phyloP scores from a whole-genome alignment of 768 basidiomycete species.

The Tulasnella calospora region DNA sequence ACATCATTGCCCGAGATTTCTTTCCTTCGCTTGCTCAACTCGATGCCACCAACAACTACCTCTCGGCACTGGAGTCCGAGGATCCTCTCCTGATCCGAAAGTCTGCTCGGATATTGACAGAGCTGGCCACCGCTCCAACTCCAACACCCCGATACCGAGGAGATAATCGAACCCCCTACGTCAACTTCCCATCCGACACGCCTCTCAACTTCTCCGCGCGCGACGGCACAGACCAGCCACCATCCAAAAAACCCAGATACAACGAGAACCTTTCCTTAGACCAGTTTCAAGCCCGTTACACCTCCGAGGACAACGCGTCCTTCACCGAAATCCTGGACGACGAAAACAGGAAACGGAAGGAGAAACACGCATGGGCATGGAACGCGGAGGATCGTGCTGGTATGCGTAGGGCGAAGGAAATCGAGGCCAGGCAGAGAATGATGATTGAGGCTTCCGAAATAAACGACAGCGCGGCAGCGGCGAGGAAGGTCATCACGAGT shows the following conservation, averaged over 20 bases:
- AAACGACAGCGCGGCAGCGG: conserved; percentile 32
- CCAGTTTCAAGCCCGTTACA: conserved; percentile 83
- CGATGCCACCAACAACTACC: conserved; percentile 81
- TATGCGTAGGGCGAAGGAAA: conserved; percentile 55
- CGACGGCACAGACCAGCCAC: background rate
- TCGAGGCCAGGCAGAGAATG: conserved; percentile 63
- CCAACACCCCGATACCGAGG: conserved; percentile 27
- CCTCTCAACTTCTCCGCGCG: conserved; percentile 45
- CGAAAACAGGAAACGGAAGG: conserved; percentile 77
- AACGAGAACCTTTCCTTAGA: conserved; percentile 67
- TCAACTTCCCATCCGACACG: conserved; percentile 56
- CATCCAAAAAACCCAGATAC: conserved; percentile 42
- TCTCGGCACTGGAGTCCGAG: conserved; percentile 69
- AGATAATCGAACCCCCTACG: conserved; percentile 63
- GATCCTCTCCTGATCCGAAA: conserved; percentile 73
- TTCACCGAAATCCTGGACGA: conserved; percentile 88
- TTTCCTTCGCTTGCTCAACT: conserved; percentile 90
- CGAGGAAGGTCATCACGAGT: conserved; percentile 56
- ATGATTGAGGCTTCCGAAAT: conserved; percentile 59
- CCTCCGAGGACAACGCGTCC: conserved; percentile 96
- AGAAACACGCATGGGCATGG: conserved; percentile 90
- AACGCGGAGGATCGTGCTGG: conserved; percentile 82
- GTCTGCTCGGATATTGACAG: conserved; percentile 68
- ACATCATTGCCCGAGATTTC: conserved; percentile 95
- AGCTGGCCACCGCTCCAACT: conserved; percentile 53